A percentile compares a stretch with the other conserved stretches of the same genome.
phyloP scores from a whole-genome alignment of 805 yeast species.

The Hanseniaspora jakobsenii region DNA sequence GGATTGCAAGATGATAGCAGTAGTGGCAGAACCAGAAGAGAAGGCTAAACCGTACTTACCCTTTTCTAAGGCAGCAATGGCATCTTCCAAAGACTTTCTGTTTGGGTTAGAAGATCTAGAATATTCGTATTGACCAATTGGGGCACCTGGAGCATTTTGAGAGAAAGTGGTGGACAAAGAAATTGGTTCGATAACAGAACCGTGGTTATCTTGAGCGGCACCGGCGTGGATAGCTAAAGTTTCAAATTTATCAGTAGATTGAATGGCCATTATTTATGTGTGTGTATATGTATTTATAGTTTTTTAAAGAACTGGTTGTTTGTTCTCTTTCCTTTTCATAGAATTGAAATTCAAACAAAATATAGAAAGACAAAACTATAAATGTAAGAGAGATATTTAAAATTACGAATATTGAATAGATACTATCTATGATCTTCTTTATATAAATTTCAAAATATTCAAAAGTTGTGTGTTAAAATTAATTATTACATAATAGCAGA shows the following conservation, averaged over 20 bases:
- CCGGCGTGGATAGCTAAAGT: slow-evolving; percentile 82
- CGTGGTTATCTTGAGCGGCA: slow-evolving; percentile 59
- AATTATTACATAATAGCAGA: too few relatives aligned
- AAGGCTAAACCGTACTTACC: slow-evolving; percentile 68
- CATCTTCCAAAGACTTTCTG: slow-evolving; percentile 68
- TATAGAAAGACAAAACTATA: too few relatives aligned
- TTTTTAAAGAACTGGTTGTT: too few relatives aligned
- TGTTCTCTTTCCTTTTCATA: not conserved
- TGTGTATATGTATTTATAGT: not conserved
- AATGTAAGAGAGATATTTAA: too few relatives aligned
- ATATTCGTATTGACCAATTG: slow-evolving; percentile 70
- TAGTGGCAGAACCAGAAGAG: slow-evolving; percentile 76
- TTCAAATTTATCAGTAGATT: slow-evolving; percentile 40
- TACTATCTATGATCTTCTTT: too few relatives aligned
- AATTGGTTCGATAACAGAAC: slow-evolving; percentile 78
- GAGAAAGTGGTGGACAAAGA: slow-evolving; percentile 78
- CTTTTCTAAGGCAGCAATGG: slow-evolving; percentile 66
- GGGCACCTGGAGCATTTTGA: slow-evolving; percentile 63
- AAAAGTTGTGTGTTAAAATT: too few relatives aligned
- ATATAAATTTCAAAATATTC: too few relatives aligned
- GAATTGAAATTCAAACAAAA: not conserved
- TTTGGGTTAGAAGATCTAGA: slow-evolving; percentile 80
- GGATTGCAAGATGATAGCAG: slow-evolving; percentile 64
- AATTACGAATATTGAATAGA: too few relatives aligned
- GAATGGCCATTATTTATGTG: slow-evolving; percentile 20